Evolutionary conservation across 306 rosid genomes (phyloP).

Genomic region (Begonia fuchsioides): DNA sequence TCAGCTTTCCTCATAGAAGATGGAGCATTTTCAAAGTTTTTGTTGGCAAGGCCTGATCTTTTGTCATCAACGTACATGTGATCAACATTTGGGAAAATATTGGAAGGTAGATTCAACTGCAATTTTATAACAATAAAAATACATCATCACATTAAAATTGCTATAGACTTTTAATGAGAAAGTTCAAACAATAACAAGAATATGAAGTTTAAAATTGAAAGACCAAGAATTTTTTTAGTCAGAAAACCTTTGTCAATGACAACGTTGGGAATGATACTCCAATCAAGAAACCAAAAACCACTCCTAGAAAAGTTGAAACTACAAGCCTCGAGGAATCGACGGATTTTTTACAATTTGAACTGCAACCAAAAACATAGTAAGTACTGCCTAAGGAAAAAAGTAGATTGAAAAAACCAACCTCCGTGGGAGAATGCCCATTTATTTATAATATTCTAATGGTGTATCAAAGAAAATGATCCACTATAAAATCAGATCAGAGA

Average conservation of each 20-base stretch:
- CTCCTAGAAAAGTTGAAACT: slow-evolving; percentile 68
- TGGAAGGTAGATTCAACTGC: slow-evolving; percentile 70
- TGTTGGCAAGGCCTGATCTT: slow-evolving; percentile 20
- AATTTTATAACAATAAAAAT: not conserved
- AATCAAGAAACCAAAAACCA: slow-evolving; percentile 71
- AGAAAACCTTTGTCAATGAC: slow-evolving; percentile 64
- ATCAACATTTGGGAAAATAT: slow-evolving; percentile 50
- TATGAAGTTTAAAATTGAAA: not conserved
- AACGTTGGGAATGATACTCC: slow-evolving; percentile 77
- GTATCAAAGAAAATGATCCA: slow-evolving; percentile 21
- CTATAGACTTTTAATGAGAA: not conserved
- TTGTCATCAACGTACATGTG: slow-evolving; percentile 28
- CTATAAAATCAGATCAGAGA: slow-evolving; percentile 8
- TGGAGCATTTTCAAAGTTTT: slow-evolving; percentile 17
- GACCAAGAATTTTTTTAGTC: not conserved
- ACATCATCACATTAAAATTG: not conserved
- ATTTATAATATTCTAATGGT: slow-evolving; percentile 32
- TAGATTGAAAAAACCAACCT: slow-evolving; percentile 28
- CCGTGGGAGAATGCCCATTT: slow-evolving; percentile 74
- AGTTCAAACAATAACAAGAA: not conserved
- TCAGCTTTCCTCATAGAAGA: slow-evolving; percentile 23
- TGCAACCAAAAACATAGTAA: slow-evolving; percentile 36
- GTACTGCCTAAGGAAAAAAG: slow-evolving; percentile 1
- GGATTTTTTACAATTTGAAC: slow-evolving; percentile 57
- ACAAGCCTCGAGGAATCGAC: slow-evolving; percentile 69